Evolutionary conservation across 2,329 filamentous ascomycete genomes (phyloP).

Genomic region (Sclerotinia glacialis): DNA sequence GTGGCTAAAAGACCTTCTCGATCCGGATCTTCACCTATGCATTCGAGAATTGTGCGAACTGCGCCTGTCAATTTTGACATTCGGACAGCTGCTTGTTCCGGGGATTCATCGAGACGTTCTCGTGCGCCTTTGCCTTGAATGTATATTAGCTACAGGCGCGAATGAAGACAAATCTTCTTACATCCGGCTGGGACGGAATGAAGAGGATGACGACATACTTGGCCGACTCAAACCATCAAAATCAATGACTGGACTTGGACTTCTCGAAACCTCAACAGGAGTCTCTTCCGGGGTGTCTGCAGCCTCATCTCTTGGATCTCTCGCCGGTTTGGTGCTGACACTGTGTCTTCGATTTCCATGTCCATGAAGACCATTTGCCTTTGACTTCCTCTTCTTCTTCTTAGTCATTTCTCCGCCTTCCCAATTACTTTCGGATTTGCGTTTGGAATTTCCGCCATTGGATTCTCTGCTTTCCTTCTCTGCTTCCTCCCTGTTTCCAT

Average conservation of each 20-base stretch:
- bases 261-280: slow-evolving; percentile 40
- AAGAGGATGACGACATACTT: slow-evolving; percentile 42
- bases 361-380: slow-evolving; percentile 28
- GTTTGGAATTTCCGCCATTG: slow-evolving; percentile 17
- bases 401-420: slow-evolving; percentile 22
- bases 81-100: slow-evolving; percentile 50
- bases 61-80: slow-evolving; percentile 59
- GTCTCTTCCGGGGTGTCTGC: slow-evolving; percentile 29
- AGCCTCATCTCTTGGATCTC: slow-evolving; percentile 56
- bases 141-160: neutral
- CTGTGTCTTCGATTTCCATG: slow-evolving; percentile 49
- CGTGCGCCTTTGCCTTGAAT: slow-evolving; percentile 59
- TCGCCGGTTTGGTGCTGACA: slow-evolving; percentile 58
- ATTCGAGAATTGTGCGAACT: slow-evolving; percentile 65
- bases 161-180: neutral
- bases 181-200: neutral
- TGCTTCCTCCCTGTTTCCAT: slow-evolving; percentile 20
- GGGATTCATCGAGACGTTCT: slow-evolving; percentile 56
- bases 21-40: slow-evolving; percentile 65
- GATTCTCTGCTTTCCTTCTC: slow-evolving; percentile 3
- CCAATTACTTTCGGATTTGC: slow-evolving; percentile 10
- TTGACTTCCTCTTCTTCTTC: slow-evolving; percentile 30
- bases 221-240: slow-evolving; percentile 60
- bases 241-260: slow-evolving; percentile 58
- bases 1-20: slow-evolving; percentile 63